Conservation (phyloP, 495 filamentous ascomycete species). For the Aspergillus panamensis region DNA sequence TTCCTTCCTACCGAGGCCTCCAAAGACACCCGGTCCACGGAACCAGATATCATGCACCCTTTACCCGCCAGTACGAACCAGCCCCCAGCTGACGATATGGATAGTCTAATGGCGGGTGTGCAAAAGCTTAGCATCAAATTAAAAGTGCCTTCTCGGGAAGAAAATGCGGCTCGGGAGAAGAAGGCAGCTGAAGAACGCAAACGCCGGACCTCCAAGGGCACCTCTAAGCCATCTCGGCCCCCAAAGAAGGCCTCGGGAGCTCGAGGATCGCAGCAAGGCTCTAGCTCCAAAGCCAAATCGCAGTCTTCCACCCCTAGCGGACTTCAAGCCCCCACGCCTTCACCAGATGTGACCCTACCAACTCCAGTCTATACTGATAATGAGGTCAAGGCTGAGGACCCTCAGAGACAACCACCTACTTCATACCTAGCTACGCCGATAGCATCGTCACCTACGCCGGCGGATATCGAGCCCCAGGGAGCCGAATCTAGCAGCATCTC, state of each 20-base stretch:
- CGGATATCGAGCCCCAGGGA: neutral
- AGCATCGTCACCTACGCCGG: conserved; percentile 7
- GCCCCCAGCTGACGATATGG: conserved; percentile 45
- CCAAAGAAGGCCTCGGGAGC: conserved; percentile 18
- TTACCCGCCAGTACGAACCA: neutral
- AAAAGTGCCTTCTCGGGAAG: conserved; percentile 66
- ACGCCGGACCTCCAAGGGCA: conserved; percentile 10
- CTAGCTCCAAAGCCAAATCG: neutral
- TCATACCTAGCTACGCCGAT: neutral
- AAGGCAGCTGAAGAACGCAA: conserved; percentile 38
- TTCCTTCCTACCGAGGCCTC: conserved; percentile 25
- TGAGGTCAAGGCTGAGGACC: neutral
- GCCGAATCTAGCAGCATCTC: neutral
- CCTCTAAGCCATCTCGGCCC: conserved; percentile 26
- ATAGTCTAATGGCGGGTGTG: conserved; percentile 62
- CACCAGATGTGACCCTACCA: neutral
- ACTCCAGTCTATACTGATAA: neutral
- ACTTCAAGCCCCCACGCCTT: neutral
- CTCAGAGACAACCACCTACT: neutral
- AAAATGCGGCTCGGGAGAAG: conserved; percentile 58
- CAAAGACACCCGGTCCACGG: conserved; percentile 2
- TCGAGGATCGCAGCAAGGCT: neutral
- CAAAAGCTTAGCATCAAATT: conserved; percentile 68
- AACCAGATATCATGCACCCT: neutral
- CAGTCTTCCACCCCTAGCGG: neutral